Base-by-base conservation (phyloP, 495 filamentous ascomycete species). In the Hypoxylon fragiforme region DNA sequence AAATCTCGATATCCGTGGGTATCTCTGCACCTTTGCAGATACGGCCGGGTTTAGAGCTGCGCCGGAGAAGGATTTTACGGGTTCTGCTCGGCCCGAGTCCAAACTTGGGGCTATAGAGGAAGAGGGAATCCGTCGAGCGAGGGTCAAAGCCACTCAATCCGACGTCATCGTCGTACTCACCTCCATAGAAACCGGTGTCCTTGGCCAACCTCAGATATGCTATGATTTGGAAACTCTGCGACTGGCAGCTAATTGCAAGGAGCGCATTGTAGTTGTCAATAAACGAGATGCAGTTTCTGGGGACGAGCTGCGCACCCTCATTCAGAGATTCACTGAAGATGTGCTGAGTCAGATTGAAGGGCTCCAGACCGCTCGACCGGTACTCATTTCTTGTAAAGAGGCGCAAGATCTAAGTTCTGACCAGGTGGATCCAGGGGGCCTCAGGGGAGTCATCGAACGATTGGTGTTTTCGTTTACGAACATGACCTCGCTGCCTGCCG, bases 111-210 rank as follows among this genome's bases (percentile, higher is more conserved):
- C 78, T 12, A 76, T 98, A 5, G 94, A 98, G 61, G 71, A 85
- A 57, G 95, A 99, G 64, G 94, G 94, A 1, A 99, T 99, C 65
- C 82, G 86, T 21, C 76, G 94, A 30, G 95, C 94, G 1, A 89
- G 85, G 65, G 81, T 82, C 35, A 85, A 91, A 48, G 95, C 91
- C 3, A 65, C 84, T 24, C 84, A 90, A 39, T 92, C 91, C 22
- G 90, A 97, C 70, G 82, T 97, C 13, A 84, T 97, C 31, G 80
- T 97, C 45, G 86, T 88, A 30, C 81, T 99, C 22, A 70, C 88
- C 13, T 88, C 88, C 8, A 59, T 94, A 24, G 87, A 92, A 60
- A 57, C 68, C 18, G 58, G 57, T 6, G 55, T 63, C 12, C 66
- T 56, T 12, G 70, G 67, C 18, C 63, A 60, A 13, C 66, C 67